phyloP scores from a whole-genome alignment of 345 rosid species.

The Fremontodendron californicum region DNA sequence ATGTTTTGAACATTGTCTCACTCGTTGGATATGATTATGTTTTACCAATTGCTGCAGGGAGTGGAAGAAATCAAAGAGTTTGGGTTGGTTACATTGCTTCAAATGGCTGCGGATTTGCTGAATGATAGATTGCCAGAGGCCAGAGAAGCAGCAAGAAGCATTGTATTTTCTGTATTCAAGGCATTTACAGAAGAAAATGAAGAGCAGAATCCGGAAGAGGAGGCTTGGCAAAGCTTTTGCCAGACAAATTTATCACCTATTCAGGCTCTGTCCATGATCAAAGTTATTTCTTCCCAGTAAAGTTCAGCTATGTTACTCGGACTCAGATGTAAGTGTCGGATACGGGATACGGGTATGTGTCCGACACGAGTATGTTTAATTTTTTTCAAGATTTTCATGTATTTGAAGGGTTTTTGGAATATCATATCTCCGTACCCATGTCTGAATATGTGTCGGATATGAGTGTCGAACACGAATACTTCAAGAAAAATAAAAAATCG shows the following conservation, averaged over 20 bases:
- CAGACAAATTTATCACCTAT: constrained; percentile 46
- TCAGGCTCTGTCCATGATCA: constrained; percentile 61
- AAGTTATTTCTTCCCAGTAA: constrained; percentile 43
- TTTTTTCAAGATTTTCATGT: too few species aligned
- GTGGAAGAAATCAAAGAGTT: constrained; percentile 53
- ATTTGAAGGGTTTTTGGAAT: too few species aligned
- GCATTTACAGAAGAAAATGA: constrained; percentile 40
- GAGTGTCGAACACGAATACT: too few species aligned
- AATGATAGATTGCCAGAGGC: constrained; percentile 87
- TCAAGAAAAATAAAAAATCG: too few species aligned
- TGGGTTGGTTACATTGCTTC: constrained; percentile 47
- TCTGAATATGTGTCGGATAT: too few species aligned
- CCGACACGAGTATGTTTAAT: too few species aligned
- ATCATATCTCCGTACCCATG: too few species aligned
- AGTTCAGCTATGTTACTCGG: too few species aligned
- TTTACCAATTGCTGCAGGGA: constrained; percentile 36
- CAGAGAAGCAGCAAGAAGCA: constrained; percentile 77
- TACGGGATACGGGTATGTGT: too few species aligned
- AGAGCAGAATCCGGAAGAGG: constrained; percentile 44
- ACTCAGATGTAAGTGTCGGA: too few species aligned
- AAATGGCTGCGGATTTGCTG: constrained; percentile 60
- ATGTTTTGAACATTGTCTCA: not conserved
- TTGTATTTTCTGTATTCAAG: constrained; percentile 37
- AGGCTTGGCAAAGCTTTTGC: constrained; percentile 80
- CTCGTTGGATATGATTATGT: not conserved